Evolutionary conservation across 345 rosid genomes (phyloP).

Genomic region (Citrus sp.): DNA sequence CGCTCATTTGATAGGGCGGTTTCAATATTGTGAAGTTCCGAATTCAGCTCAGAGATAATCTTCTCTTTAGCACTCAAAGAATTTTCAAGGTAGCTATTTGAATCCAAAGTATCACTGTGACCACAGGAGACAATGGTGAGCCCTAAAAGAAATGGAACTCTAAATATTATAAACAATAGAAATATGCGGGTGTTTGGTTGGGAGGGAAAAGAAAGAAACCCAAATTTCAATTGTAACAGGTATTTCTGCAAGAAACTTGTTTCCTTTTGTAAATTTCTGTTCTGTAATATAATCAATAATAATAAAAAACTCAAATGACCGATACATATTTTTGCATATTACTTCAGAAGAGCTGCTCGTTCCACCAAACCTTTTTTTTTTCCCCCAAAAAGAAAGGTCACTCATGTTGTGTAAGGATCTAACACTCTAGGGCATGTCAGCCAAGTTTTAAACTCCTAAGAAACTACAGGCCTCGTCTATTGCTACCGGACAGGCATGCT

Average conservation of each 20-base stretch:
- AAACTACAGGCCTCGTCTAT: background rate
- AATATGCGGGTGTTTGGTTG: background rate
- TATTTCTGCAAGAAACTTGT: background rate
- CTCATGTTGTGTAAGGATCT: background rate
- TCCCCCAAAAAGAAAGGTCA: background rate
- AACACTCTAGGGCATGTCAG: background rate
- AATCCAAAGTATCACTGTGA: slow-evolving; percentile 71
- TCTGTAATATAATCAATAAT: too few species aligned
- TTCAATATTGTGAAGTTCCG: slow-evolving; percentile 89
- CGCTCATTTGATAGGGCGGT: slow-evolving; percentile 71
- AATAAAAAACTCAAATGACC: background rate
- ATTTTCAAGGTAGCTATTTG: slow-evolving; percentile 79
- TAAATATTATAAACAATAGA: background rate
- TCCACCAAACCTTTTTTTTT: background rate
- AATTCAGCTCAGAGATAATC: slow-evolving; percentile 85
- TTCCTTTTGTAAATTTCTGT: too few species aligned
- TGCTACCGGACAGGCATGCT: background rate
- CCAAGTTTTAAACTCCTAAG: background rate
- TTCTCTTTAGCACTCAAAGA: slow-evolving; percentile 90
- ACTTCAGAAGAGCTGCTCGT: background rate
- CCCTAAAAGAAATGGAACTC: slow-evolving; percentile 8
- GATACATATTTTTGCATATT: background rate
- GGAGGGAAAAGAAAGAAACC: background rate
- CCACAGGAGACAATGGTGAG: slow-evolving; percentile 17
- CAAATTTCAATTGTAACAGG: background rate